phyloP scores from a whole-genome alignment of 164 flowering plant species.

The Vitis amurensis region DNA sequence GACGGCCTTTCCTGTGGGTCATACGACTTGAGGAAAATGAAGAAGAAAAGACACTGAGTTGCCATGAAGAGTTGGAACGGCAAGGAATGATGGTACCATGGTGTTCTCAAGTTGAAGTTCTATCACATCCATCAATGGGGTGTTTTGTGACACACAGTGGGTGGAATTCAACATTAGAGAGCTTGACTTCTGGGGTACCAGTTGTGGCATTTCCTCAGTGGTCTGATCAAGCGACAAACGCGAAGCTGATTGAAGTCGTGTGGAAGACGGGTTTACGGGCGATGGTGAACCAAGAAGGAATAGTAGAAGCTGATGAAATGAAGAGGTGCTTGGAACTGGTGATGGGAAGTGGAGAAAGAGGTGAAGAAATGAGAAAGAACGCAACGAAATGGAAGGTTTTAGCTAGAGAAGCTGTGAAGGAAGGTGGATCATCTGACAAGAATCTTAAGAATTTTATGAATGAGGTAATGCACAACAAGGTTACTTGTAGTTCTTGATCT shows the following conservation, averaged over 20 bases:
- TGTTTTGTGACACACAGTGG: conserved; percentile 50
- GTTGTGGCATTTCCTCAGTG: conserved; percentile 43
- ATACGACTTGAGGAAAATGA: conserved; percentile 7
- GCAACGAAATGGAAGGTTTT: conserved; percentile 29
- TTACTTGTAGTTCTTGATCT: no score
- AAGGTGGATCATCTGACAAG: conserved; percentile 25
- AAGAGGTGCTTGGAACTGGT: conserved; percentile 32
- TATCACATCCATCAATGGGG: conserved; percentile 37
- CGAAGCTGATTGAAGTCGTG: conserved; percentile 37
- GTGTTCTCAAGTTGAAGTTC: conserved; percentile 48
- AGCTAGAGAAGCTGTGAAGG: conserved; percentile 18
- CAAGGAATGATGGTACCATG: conserved; percentile 44
- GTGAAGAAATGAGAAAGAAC: conserved; percentile 25
- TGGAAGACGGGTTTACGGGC: conserved; percentile 42
- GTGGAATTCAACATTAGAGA: conserved; percentile 47
- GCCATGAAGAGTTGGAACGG: conserved; percentile 15
- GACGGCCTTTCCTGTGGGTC: conserved; percentile 53
- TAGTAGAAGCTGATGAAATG: conserved; percentile 27
- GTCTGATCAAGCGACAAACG: conserved; percentile 42
- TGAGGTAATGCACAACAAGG: neutral
- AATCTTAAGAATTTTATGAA: conserved; percentile 27
- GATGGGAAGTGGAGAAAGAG: conserved; percentile 26
- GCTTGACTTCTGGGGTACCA: conserved; percentile 36
- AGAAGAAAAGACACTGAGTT: conserved; percentile 2
- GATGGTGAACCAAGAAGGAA: conserved; percentile 17